phyloP scores from a whole-genome alignment of 2,329 filamentous ascomycete species.

The Aspergillus pseudoterreus region DNA sequence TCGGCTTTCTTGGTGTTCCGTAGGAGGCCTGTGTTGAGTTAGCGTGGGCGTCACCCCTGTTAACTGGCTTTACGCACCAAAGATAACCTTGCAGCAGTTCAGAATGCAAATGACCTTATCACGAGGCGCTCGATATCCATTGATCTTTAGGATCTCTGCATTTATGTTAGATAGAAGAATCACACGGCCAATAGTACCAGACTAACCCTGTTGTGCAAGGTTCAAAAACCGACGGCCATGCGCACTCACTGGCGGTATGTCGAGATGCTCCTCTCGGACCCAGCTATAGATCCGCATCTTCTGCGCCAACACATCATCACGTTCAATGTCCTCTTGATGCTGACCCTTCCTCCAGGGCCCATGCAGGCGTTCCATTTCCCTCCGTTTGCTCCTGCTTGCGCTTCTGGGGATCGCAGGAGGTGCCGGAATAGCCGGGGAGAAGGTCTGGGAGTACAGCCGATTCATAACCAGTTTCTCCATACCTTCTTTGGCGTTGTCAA shows the following conservation, averaged over 20 bases:
- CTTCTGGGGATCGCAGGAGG: conserved; percentile 63
- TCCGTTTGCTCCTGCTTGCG: conserved; percentile 62
- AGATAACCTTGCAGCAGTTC: conserved; percentile 99
- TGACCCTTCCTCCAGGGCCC: conserved; percentile 87
- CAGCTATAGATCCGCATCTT: conserved; percentile 97
- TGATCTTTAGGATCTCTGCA: conserved; percentile 90
- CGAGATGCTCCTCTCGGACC: conserved; percentile 88
- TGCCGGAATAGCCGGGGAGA: conserved; percentile 86
- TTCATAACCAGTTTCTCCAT: conserved; percentile 99
- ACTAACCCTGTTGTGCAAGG: conserved; percentile 76
- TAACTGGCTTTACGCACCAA: conserved; percentile 57
- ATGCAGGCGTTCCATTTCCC: conserved; percentile 64
- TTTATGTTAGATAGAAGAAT: conserved; percentile 19
- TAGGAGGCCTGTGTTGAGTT: conserved; percentile 57
- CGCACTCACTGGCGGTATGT: conserved; percentile 80
- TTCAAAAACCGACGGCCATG: conserved; percentile 84
- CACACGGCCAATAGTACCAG: conserved; percentile 11
- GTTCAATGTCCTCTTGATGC: conserved; percentile 95
- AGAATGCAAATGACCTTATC: conserved; percentile 98
- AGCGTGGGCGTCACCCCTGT: neutral
- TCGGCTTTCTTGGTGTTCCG: conserved; percentile 84
- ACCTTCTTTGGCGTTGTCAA: conserved; percentile 95
- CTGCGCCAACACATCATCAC: conserved; percentile 91
- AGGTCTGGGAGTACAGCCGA: conserved; percentile 88
- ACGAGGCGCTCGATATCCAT: conserved; percentile 90